Percentiles rank a stretch among this genome's conserved stretches.
Conservation (phyloP, 208 protist species). For the Acanthamoeba sp. region DNA sequence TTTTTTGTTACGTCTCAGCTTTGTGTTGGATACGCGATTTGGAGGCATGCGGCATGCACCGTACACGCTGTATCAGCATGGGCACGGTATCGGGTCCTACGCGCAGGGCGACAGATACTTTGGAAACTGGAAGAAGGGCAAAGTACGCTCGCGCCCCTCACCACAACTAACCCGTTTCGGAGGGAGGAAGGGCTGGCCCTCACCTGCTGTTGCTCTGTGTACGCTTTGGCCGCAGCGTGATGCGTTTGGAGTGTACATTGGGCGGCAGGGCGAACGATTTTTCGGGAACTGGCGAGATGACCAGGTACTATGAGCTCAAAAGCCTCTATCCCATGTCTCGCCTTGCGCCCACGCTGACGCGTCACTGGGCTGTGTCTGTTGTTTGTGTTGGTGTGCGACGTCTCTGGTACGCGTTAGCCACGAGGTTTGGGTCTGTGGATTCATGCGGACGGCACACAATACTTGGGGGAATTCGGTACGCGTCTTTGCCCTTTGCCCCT, state of each 20-base stretch:
- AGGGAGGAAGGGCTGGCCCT: not conserved
- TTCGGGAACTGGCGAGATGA: conserved; percentile 65
- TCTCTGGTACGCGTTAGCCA: not conserved
- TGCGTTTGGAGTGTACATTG: conserved; percentile 59
- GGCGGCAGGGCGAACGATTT: conserved; percentile 24
- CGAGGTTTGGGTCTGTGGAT: conserved; percentile 42
- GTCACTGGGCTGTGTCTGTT: not conserved
- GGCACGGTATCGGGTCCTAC: conserved; percentile 31
- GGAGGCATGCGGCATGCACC: conserved; percentile 62
- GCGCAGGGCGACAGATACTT: conserved; percentile 58
- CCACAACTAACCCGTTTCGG: no score
- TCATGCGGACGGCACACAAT: conserved; percentile 41
- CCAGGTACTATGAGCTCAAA: not conserved
- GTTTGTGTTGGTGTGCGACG: not conserved
- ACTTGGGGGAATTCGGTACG: conserved; percentile 57
- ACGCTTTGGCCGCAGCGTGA: no score
- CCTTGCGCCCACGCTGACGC: not conserved
- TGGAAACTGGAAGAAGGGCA: conserved; percentile 68
- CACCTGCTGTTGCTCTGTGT: not conserved
- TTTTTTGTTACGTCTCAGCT: no score
- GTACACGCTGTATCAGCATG: conserved; percentile 55
- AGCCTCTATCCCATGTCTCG: not conserved
- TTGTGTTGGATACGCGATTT: no score
- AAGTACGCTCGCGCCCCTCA: not conserved
- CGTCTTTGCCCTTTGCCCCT: not conserved